Evolutionary conservation across 2,329 filamentous ascomycete genomes (phyloP), one percentile per base, ranked within the genome.

Genomic region (Ambrosiella xylebori): DNA sequence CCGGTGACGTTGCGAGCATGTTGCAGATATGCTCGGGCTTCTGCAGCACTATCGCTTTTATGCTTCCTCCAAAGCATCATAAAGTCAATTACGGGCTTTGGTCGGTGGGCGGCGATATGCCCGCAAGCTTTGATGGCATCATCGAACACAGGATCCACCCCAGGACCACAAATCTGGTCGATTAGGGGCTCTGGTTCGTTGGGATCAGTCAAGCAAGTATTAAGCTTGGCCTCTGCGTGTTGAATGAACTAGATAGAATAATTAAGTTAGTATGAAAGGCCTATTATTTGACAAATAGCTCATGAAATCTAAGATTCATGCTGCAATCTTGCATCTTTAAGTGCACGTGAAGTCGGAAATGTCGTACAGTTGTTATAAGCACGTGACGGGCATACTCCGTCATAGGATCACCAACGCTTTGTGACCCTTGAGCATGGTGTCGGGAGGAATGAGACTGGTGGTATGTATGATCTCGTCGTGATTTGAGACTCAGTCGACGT

Each of bases 1-100:
- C 37, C 35, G 15, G 38, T 27, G 27, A 54, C 17, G 35, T 41
- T 41, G 13, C 73, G 74, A 17, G 73, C 68, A 57, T 81, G 78
- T 63, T 81, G 78, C 19, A 82, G 70, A 64, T 81, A 75, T 50
- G 63, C 70, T 19, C 81, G 76, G 36, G 85, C 84, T 62, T 84
- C 80, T 64, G 81, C 84, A 36, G 90, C 89, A 19, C 85, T 82
- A 69, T 97, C 91, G 63, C 89, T 95, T 73, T 97, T 97, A 63
- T 82, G 87, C 70, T 96, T 97, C 58, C 93, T 83, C 93, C 93
- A 98, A 38, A 95, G 79, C 88, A 98, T 98, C 69, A 98, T 89
- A 17, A 88, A 90, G 69, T 98, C 93, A 65, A 98, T 96, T 56
- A 98, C 72, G 4, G 89, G 87, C 68, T 95, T 97, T 4, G 94